phyloP scores from a whole-genome alignment of 2,329 filamentous ascomycete species.

The Thielaviopsis punctulata region DNA sequence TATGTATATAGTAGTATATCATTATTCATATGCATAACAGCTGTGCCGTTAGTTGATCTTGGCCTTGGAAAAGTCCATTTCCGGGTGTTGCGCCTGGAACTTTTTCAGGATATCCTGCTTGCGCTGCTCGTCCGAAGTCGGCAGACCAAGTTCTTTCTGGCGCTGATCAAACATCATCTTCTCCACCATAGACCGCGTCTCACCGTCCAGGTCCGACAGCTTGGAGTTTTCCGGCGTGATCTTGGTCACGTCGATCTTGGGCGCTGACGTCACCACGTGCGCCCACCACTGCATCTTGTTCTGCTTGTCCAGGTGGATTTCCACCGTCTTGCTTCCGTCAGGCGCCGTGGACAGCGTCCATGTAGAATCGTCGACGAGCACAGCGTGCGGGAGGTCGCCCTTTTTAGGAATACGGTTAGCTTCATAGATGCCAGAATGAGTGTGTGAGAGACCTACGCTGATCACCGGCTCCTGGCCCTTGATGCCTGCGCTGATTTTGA shows the following conservation, averaged over 20 bases:
- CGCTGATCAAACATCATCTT: constrained; percentile 99
- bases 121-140: constrained; percentile 86
- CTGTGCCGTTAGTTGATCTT: constrained; percentile 35
- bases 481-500: constrained; percentile 58
- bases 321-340: constrained; percentile 50
- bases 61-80: constrained; percentile 57
- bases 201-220: constrained; percentile 80
- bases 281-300: constrained; percentile 99
- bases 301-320: constrained; percentile 81
- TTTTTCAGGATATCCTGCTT: constrained; percentile 85
- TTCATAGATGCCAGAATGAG: constrained; percentile 6
- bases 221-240: constrained; percentile 88
- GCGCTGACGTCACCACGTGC: constrained; percentile 72
- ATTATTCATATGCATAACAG: background rate
- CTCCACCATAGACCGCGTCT: constrained; percentile 94
- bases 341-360: constrained; percentile 71
- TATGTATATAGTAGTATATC: too few relatives aligned
- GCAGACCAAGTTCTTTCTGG: constrained; percentile 83
- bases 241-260: constrained; percentile 87
- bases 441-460: constrained; percentile 35
- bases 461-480: constrained; percentile 81
- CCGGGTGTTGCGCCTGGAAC: constrained; percentile 66
- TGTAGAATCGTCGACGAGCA: constrained; percentile 73
- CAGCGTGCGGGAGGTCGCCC: constrained; percentile 69
- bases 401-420: constrained; percentile 22